Conservation (phyloP, 225 moss, liverwort and hornwort genomes). For the Physcomitrellopsis africana region DNA sequence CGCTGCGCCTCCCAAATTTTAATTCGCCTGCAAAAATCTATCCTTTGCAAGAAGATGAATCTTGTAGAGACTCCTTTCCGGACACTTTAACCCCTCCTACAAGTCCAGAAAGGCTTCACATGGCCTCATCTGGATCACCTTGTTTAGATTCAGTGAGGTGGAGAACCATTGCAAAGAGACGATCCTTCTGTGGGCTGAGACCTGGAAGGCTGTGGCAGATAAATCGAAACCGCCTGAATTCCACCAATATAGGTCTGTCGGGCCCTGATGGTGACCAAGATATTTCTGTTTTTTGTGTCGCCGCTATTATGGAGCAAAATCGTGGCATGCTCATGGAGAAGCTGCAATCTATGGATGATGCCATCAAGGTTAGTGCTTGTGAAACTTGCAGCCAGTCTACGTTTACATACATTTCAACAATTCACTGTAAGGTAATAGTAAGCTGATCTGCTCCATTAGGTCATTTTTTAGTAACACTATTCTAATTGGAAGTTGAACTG, state of each 20-base stretch:
- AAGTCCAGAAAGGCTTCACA: constrained; percentile 38
- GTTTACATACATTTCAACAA: too few relatives aligned
- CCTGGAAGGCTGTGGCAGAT: constrained; percentile 64
- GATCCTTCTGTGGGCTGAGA: constrained; percentile 80
- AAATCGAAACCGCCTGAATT: constrained; percentile 49
- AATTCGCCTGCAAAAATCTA: constrained; percentile 24
- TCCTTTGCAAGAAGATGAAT: constrained; percentile 42
- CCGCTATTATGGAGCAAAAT: constrained; percentile 57
- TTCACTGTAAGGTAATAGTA: too few relatives aligned
- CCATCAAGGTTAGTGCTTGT: constrained; percentile 55
- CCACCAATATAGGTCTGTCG: constrained; percentile 30
- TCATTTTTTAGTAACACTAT: too few relatives aligned
- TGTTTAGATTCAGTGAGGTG: constrained; percentile 37
- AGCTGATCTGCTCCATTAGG: too few relatives aligned
- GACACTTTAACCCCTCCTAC: constrained; percentile 29
- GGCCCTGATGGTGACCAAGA: constrained; percentile 59
- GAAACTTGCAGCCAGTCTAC: constrained; percentile 1
- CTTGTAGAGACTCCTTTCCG: constrained; percentile 21
- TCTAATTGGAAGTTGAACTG: too few relatives aligned
- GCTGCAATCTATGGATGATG: constrained; percentile 68
- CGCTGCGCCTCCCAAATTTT: constrained; percentile 59
- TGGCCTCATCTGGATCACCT: background rate
- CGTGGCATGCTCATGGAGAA: constrained; percentile 57
- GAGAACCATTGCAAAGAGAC: constrained; percentile 52
- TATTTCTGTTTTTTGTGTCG: constrained; percentile 66